Conservation (phyloP, 1,284 basidiomycete species). For the Butyriboletus appendiculatus region DNA sequence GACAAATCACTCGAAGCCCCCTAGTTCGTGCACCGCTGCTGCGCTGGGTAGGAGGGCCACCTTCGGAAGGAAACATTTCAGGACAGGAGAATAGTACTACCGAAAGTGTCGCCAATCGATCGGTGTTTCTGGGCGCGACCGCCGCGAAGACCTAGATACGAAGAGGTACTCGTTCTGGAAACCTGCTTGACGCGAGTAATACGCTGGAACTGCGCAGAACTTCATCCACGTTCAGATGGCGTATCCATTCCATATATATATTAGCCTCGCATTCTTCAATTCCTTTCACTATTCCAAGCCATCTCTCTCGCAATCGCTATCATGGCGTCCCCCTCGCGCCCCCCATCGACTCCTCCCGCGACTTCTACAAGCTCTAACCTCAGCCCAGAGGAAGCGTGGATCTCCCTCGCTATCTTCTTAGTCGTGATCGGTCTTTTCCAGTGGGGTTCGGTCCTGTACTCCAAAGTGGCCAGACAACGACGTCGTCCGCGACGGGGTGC, state of each 20-base stretch:
- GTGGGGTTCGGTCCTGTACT: slow-evolving; percentile 24
- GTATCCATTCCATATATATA: slow-evolving; percentile 19
- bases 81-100: no score
- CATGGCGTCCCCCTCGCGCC: background rate
- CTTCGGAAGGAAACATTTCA: no score
- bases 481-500: background rate
- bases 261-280: background rate
- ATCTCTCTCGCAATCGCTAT: slow-evolving; percentile 1
- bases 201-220: no score
- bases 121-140: no score
- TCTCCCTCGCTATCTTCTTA: slow-evolving; percentile 45
- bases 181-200: no score
- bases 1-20: no score
- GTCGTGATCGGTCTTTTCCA: slow-evolving; percentile 43
- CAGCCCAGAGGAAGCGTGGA: slow-evolving; percentile 47
- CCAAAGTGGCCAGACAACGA: slow-evolving; percentile 23
- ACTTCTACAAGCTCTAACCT: background rate
- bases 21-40: no score
- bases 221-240: no score
- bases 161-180: no score
- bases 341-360: background rate
- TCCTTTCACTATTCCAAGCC: background rate
- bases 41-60: no score
- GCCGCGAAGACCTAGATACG: no score
- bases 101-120: no score